Conservation (phyloP, 148 eudicot genomes). For the Chenopodium berlandieri region DNA sequence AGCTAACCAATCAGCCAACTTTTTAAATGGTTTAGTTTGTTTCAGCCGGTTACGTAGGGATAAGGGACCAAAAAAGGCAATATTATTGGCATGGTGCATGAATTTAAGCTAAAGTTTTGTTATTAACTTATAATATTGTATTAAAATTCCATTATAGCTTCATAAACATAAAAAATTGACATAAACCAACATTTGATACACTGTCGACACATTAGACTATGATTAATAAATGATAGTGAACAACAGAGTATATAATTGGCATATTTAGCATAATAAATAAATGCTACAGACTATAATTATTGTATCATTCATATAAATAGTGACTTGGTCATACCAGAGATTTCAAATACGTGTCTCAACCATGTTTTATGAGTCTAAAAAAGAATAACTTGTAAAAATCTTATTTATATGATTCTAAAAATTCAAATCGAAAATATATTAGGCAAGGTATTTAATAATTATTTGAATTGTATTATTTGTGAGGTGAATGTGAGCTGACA, state of each 20-base stretch:
- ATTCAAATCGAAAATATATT: neutral
- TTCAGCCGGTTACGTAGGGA: no score
- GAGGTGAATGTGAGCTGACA: conserved; percentile 12
- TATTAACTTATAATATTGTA: neutral
- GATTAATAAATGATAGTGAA: neutral
- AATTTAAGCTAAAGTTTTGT: no score
- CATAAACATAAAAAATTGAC: neutral
- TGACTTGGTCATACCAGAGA: conserved; percentile 7
- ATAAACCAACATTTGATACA: neutral
- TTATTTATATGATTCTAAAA: neutral
- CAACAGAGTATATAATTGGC: neutral
- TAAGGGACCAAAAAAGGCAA: no score
- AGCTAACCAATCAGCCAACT: no score
- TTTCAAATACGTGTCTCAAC: conserved; percentile 5
- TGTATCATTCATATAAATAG: no score
- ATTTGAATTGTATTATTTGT: neutral
- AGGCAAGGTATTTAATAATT: neutral
- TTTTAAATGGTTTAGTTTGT: no score
- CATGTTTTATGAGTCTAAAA: neutral
- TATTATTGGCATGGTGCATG: no score
- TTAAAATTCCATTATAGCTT: neutral
- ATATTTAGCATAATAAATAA: neutral
- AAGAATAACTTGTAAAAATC: neutral
- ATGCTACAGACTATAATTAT: no score
- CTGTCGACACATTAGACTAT: neutral